Percentiles rank a stretch among this genome's conserved stretches.
Conservation (phyloP, 2,329 filamentous ascomycete species). For the Neurospora crassa region DNA sequence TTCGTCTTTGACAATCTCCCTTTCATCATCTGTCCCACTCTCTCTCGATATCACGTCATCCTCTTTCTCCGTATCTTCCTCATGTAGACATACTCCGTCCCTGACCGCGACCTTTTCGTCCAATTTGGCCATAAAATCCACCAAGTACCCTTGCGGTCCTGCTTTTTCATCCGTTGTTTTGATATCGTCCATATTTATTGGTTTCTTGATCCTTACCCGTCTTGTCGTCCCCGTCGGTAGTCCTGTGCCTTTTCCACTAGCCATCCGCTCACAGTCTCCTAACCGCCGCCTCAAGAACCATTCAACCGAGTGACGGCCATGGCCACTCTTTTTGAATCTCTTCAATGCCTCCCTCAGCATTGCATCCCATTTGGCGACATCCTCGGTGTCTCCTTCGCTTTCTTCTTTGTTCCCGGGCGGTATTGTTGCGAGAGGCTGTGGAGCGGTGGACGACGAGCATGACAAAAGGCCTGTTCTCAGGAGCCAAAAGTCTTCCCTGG, state of each 20-base stretch:
- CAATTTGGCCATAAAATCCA: background rate
- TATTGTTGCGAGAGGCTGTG: background rate
- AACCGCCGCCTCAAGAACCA: background rate
- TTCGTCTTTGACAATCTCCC: background rate
- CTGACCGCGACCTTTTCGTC: background rate
- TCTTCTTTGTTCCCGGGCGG: background rate
- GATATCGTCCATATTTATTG: background rate
- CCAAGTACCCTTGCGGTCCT: background rate
- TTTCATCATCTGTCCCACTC: background rate
- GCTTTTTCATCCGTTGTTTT: background rate
- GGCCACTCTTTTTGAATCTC: background rate
- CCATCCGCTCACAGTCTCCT: background rate
- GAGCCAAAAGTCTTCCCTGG: constrained; percentile 19
- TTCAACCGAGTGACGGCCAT: background rate
- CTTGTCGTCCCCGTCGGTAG: background rate
- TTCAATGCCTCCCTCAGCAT: background rate
- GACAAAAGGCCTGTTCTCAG: constrained; percentile 10
- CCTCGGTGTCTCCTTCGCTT: background rate
- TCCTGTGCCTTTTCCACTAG: background rate
- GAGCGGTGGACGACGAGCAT: background rate
- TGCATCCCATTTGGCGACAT: background rate
- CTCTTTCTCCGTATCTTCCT: background rate
- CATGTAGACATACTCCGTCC: background rate
- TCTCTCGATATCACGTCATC: background rate
- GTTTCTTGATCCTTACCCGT: background rate